These are phyloP conservation scores for Thalia dealbata DNA, from an alignment of 176 grass and related monocot species.

Conservation along the genomic window DNA sequence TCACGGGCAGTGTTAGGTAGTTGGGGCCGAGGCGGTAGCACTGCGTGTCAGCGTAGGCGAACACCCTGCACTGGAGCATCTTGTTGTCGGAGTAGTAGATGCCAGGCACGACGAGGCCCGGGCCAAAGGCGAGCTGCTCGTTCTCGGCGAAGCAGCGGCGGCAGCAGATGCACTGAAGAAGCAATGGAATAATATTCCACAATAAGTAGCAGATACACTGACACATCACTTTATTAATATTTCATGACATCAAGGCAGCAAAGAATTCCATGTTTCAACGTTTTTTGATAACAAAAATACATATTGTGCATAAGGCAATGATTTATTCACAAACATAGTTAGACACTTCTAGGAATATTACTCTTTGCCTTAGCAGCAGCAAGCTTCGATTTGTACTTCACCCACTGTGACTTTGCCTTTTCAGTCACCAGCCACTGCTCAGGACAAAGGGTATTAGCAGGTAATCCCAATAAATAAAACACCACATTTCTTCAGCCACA, in stretches of 20 bases:
- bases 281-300: no score
- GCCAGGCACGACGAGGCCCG: conserved; percentile 60
- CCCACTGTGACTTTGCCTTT: conserved; percentile 66
- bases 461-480: background rate
- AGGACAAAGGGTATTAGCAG: conserved; percentile 7
- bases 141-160: conserved; percentile 96
- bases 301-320: conserved; percentile 24
- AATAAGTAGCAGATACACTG: no score
- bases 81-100: conserved; percentile 99
- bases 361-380: conserved; percentile 29
- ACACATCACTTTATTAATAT: no score
- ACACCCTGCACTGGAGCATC: conserved; percentile 91
- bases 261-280: no score
- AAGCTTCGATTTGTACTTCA: conserved; percentile 67
- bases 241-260: no score
- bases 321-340: conserved; percentile 22
- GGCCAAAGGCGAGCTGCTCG: conserved; percentile 85
- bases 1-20: no score
- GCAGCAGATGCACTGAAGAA: no score
- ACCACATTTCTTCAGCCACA: background rate
- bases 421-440: conserved; percentile 92
- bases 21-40: conserved; percentile 62
- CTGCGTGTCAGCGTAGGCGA: conserved; percentile 92
- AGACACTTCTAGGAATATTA: background rate
- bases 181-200: no score